Evolutionary conservation across 75 land plant genomes (phyloP), one percentile per base, ranked within the genome.

Genomic region (Pseudotsuga menziesii): DNA sequence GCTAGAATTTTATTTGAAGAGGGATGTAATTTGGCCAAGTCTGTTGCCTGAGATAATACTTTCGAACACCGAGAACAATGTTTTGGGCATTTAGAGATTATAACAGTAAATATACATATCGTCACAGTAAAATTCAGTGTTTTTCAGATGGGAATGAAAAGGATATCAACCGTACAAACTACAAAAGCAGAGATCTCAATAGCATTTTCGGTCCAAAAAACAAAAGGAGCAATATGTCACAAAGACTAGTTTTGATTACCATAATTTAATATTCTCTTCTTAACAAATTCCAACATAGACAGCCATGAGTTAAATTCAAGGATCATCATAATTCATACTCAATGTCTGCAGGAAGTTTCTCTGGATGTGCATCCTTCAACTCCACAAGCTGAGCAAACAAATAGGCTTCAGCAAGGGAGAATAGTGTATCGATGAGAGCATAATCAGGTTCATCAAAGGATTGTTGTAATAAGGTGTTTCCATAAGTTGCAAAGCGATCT

Each of bases 401-500:
- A 84, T 94, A 97, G 19, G 99, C 99, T 82, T 94, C 99, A 48
- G 96, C 98, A 17, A 97, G 86, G 22, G 99, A 94, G 71, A 97
- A 97, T 41, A 97, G 91, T 1, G 99, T 97, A 78, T 97, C 99
- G 80, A 97, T 91, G 22, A 97, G 91, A 76, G 96, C 98, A 90
- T 94, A 97, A 75, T 95, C 98, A 77, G 99, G 99, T 78, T 94
- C 98, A 75, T 97, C 98, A 82, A 89, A 97, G 52, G 99, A 81
- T 77, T 97, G 96, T 16, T 95, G 85, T 44, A 89, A 75, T 74
- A 97, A 83, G 14, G 95, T 94, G 79, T 80, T 88, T 35, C 99
- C 93, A 75, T 97, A 97, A 55, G 89, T 87, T 13, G 86, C 82
- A 76, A 91, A 81, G 78, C 94, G 89, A 14, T 94, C 98, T 69